Evolutionary conservation across 139 green algal genomes (phyloP).

Genomic region (Nannochloris sp.): DNA sequence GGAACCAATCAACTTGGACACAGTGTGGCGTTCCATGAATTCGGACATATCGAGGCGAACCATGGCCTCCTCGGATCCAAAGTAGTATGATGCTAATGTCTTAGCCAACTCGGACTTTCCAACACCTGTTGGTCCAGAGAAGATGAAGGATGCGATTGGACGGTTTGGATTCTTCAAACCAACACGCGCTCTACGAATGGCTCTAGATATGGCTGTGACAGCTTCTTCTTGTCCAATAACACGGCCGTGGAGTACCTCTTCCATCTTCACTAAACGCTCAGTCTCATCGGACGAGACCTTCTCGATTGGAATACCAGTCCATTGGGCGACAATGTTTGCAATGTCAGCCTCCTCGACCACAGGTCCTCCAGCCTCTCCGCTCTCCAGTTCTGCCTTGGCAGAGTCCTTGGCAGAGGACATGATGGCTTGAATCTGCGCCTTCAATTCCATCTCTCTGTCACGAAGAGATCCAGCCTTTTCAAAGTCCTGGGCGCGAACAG

Average conservation of each 20-base stretch:
- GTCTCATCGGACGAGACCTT: conserved; percentile 88
- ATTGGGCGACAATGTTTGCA: conserved; percentile 91
- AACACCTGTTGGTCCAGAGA: conserved; percentile 78
- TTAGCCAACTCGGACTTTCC: conserved; percentile 99
- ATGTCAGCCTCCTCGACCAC: conserved; percentile 89
- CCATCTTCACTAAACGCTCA: conserved; percentile 96
- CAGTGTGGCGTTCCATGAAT: conserved; percentile 99
- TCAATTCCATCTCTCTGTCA: conserved; percentile 96
- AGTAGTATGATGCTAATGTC: conserved; percentile 97
- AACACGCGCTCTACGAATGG: conserved; percentile 90
- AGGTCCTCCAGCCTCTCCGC: conserved; percentile 55
- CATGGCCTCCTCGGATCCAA: conserved; percentile 94
- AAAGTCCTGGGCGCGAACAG: conserved; percentile 87
- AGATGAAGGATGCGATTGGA: conserved; percentile 96
- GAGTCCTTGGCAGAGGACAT: conserved; percentile 21
- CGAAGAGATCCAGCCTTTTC: conserved; percentile 92
- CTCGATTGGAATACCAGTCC: conserved; percentile 84
- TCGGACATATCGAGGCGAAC: conserved; percentile 98
- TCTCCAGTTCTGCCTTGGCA: conserved; percentile 61
- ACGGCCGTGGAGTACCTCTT: conserved; percentile 88
- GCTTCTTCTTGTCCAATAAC: conserved; percentile 97
- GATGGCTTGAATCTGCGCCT: conserved; percentile 86
- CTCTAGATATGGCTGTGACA: conserved; percentile 76
- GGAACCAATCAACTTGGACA: conserved; percentile 98
- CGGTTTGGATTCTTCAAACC: conserved; percentile 98